Evolutionary conservation across 768 basidiomycete species (phyloP), one percentile per base, ranked within the genome.

Genomic region (Trametes meyenii): DNA sequence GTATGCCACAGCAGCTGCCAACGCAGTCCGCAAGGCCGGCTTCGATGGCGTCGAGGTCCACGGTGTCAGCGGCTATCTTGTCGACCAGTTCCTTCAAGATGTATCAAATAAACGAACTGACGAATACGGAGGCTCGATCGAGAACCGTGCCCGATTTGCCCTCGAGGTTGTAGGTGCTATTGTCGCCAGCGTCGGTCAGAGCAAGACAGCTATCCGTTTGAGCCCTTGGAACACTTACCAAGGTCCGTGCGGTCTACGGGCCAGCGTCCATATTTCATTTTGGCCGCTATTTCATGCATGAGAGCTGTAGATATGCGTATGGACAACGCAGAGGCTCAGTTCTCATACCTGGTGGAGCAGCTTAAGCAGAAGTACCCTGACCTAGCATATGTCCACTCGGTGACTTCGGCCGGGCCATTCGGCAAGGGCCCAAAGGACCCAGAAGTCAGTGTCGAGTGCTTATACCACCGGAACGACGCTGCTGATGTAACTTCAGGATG

Each of bases 51-150:
- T 48, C 46, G 46, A 48, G 46, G 23, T 48, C 8, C 46, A 71
- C 48, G 67, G 58, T 48, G 70, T 72, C n/a, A 67, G 71, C 60
- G 75, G 75, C 2, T 74, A 72, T 61, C 65, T 76, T 16, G 26
- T 72, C 50, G 76, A 82, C 65, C 78, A 81, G 67, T 81, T 81
- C 71, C 50, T 76, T 19, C 74, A 78, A 57, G 58, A 70, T 39
- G 61, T 59, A 5, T 55, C 69, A 35, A 81, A 82, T 71, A 71
- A 73, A 49, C 75, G 80, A 33, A 78, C 72, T 29, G 81, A 81
- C 72, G 72, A 74, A 51, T 84, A 79, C 69, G 83, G 83, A 6
- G 83, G 83, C 1, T 74, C 73, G 8, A 59, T 80, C 42, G 80
- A 81, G 68, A 80, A 80, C 66, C 73, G 81, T 5, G 62, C 71